Conservation (phyloP, 179 eudicot species). For the Camellia oleifera region DNA sequence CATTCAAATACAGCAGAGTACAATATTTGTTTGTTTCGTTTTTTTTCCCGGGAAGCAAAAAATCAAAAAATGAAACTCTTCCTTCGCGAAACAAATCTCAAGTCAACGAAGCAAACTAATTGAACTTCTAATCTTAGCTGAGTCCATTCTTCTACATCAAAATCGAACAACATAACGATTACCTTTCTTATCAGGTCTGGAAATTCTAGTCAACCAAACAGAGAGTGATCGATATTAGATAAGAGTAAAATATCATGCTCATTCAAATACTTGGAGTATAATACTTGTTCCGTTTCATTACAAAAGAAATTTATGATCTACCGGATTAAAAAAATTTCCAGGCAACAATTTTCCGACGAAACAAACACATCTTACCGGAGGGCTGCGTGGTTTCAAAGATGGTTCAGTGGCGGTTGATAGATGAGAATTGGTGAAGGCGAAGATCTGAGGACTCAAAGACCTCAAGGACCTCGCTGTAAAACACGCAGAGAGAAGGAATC, state of each 20-base stretch:
- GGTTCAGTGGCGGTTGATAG: conserved; percentile 21
- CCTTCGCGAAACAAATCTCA: background rate
- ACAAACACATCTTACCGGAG: conserved; percentile 17
- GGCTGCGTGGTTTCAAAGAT: conserved; percentile 16
- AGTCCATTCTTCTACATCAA: background rate
- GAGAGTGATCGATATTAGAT: background rate
- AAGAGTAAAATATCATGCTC: background rate
- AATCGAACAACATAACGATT: background rate
- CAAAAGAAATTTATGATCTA: background rate
- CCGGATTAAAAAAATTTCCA: background rate
- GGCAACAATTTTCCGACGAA: background rate
- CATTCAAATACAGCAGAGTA: background rate
- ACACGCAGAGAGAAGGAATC: background rate
- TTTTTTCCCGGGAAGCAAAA: too few species aligned
- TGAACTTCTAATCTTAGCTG: background rate
- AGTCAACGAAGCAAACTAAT: background rate
- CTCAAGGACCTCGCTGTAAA: conserved; percentile 19
- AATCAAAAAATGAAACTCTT: background rate
- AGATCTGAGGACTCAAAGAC: conserved; percentile 23
- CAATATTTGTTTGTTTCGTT: too few species aligned
- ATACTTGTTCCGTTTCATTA: background rate
- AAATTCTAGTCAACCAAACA: background rate
- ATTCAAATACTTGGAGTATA: background rate
- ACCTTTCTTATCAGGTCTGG: background rate
- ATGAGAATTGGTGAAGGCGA: conserved; percentile 8